These are phyloP conservation scores for Eleusine coracana DNA, from an alignment of 176 grass and related monocot species.

Conservation along the genomic window DNA sequence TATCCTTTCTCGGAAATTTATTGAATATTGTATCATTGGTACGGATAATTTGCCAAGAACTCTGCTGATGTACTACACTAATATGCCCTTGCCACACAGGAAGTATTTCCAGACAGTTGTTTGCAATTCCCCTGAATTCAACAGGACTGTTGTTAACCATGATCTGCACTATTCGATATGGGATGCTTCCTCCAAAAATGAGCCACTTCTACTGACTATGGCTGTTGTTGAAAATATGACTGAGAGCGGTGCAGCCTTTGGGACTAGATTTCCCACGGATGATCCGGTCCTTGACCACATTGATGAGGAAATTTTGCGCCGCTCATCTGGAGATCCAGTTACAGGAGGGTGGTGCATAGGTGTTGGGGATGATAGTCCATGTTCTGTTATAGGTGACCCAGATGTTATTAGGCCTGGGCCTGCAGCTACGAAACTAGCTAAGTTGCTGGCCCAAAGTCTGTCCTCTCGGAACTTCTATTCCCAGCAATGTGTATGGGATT, in stretches of 20 bases:
- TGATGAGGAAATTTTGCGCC: conserved; percentile 62
- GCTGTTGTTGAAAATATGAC: conserved; percentile 73
- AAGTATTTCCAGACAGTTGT: conserved; percentile 96
- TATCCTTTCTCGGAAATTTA: conserved; percentile 82
- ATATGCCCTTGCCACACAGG: conserved; percentile 64
- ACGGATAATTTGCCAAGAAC: conserved; percentile 85
- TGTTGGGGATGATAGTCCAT: conserved; percentile 58
- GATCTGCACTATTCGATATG: conserved; percentile 65
- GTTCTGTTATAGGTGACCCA: conserved; percentile 60
- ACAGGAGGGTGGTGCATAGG: conserved; percentile 92
- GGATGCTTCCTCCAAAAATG: conserved; percentile 42
- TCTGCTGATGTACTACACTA: conserved; percentile 90
- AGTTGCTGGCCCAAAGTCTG: conserved; percentile 57
- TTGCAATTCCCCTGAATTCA: conserved; percentile 85
- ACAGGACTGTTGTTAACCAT: conserved; percentile 77
- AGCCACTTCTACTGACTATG: conserved; percentile 52
- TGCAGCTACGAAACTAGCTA: conserved; percentile 62
- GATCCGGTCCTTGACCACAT: conserved; percentile 71
- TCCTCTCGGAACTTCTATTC: conserved; percentile 55
- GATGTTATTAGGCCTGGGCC: conserved; percentile 88
- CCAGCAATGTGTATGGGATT: conserved; percentile 86
- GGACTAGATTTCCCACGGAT: conserved; percentile 56
- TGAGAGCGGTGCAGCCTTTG: conserved; percentile 57
- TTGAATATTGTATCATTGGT: conserved; percentile 74
- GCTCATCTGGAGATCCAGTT: conserved; percentile 43